phyloP scores from a whole-genome alignment of 2,329 filamentous ascomycete species.

The Colletotrichum truncatum region DNA sequence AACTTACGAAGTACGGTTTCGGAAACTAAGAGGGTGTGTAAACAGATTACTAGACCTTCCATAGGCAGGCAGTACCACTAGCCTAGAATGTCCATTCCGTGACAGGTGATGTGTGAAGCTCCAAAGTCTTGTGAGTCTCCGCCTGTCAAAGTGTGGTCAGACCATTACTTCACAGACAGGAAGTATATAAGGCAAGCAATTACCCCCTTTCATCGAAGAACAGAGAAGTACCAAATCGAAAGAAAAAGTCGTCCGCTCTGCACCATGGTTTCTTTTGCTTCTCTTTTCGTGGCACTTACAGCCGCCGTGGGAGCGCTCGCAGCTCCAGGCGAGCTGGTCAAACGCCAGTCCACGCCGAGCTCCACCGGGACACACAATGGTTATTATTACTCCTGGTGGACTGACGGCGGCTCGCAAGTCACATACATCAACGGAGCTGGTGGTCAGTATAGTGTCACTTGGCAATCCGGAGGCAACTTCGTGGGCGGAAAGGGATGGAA shows the following conservation, averaged over 20 bases:
- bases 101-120: too few species aligned
- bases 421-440: slow-evolving; percentile 51
- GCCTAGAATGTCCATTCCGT: too few species aligned
- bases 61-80: too few species aligned
- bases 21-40: background rate
- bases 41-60: too few species aligned
- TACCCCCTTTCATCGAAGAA: background rate
- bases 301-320: background rate
- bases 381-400: slow-evolving; percentile 60
- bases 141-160: too few species aligned
- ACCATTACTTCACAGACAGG: too few species aligned
- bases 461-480: slow-evolving; percentile 59
- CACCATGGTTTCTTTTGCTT: slow-evolving; percentile 8
- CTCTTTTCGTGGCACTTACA: background rate
- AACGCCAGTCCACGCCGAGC: slow-evolving; percentile 43
- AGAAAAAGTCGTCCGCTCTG: too few species aligned
- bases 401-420: slow-evolving; percentile 52
- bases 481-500: slow-evolving; percentile 69
- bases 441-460: slow-evolving; percentile 55
- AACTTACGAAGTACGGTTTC: background rate
- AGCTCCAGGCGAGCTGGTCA: slow-evolving; percentile 7
- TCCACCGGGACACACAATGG: slow-evolving; percentile 46
- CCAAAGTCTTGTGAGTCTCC: too few species aligned
- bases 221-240: too few species aligned
- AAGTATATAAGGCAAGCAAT: background rate